These are phyloP conservation scores for Nannizziopsis arthrosporioides DNA, from an alignment of 2,329 filamentous ascomycete genomes.

Conservation along the genomic window DNA sequence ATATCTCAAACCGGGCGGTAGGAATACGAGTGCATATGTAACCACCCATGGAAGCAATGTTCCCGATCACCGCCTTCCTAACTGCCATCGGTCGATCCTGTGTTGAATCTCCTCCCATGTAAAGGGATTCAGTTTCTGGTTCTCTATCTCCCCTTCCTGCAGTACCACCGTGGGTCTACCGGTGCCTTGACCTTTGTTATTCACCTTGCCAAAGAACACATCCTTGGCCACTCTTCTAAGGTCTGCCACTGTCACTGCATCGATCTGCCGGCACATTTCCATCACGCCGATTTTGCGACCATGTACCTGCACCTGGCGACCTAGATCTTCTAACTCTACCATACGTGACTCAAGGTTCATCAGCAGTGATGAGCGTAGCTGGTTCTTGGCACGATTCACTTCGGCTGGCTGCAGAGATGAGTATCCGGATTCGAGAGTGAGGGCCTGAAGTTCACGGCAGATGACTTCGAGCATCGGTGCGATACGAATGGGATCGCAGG, in stretches of 20 bases:
- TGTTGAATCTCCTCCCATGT: conserved; percentile 85
- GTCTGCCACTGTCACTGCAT: conserved; percentile 66
- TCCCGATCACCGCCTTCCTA: conserved; percentile 49
- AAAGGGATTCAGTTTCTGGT: conserved; percentile 55
- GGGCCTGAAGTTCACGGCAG: conserved; percentile 72
- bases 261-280: conserved; percentile 86
- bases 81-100: conserved; percentile 67
- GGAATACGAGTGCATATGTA: neutral
- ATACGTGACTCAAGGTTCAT: conserved; percentile 98
- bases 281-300: conserved; percentile 80
- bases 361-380: conserved; percentile 73
- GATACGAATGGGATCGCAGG: conserved; percentile 68
- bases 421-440: conserved; percentile 66
- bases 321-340: conserved; percentile 94
- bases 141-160: conserved; percentile 73
- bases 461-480: conserved; percentile 85
- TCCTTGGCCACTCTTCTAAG: conserved; percentile 66
- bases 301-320: conserved; percentile 92
- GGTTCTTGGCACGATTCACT: conserved; percentile 91
- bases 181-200: conserved; percentile 64
- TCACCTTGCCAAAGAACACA: conserved; percentile 64
- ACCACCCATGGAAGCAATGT: neutral
- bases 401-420: conserved; percentile 60
- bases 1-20: no score
- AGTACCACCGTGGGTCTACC: conserved; percentile 88